Evolutionary conservation across 306 rosid species (phyloP).

Genomic region (Casuarina equisetifolia): DNA sequence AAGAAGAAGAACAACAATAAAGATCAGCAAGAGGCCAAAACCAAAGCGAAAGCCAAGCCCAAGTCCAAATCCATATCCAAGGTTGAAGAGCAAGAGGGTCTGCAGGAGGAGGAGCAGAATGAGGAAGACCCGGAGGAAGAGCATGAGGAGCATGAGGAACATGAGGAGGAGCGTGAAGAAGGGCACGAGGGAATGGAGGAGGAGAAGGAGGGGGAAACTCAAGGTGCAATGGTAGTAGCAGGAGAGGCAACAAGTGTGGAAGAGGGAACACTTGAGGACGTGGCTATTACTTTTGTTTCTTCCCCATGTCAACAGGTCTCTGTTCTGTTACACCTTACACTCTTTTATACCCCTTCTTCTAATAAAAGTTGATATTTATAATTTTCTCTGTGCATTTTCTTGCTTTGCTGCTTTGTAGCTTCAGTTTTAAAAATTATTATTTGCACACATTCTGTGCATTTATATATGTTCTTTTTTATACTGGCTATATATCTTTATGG

Average conservation of each 20-base stretch:
- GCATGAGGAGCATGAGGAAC: not conserved
- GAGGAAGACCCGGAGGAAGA: not conserved
- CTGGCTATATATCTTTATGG: too few species aligned
- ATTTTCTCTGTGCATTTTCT: not conserved
- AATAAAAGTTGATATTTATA: not conserved
- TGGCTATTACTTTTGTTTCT: constrained; percentile 1
- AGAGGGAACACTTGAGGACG: not conserved
- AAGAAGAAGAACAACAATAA: not conserved
- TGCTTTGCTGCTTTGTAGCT: not conserved
- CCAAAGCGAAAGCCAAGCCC: not conserved
- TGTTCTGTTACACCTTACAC: not conserved
- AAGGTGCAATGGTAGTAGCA: constrained; percentile 1
- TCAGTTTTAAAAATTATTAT: not conserved
- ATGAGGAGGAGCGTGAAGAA: not conserved
- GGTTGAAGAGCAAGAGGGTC: not conserved
- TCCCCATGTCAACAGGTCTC: constrained; percentile 9
- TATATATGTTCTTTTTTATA: not conserved
- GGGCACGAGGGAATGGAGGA: not conserved
- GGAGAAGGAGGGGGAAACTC: constrained; percentile 4
- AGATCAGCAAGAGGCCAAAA: not conserved
- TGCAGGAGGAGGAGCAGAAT: not conserved
- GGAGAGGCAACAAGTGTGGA: not conserved
- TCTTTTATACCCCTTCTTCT: not conserved
- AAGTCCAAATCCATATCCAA: not conserved
- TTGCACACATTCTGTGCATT: not conserved